These are phyloP conservation scores for Russula vinacea DNA, from an alignment of 768 basidiomycete species.

Conservation along the genomic window DNA sequence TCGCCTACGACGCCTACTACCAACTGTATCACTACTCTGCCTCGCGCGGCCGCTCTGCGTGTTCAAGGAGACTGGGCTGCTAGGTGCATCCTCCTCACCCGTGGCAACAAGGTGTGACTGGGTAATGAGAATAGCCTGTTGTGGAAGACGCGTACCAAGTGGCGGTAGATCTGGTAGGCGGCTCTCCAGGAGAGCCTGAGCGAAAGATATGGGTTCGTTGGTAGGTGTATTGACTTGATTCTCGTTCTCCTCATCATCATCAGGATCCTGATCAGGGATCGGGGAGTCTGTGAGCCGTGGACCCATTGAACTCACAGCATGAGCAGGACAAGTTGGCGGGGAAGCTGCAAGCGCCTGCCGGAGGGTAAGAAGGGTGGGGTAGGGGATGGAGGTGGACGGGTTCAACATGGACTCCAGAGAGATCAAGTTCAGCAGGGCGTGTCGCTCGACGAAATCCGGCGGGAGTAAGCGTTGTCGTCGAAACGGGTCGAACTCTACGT, in stretches of 20 bases:
- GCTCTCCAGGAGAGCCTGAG: constrained; percentile 73
- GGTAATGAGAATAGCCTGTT: constrained; percentile 64
- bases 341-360: constrained; percentile 58
- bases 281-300: constrained; percentile 27
- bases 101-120: constrained; percentile 41
- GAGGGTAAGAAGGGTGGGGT: constrained; percentile 62
- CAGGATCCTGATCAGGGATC: constrained; percentile 38
- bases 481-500: constrained; percentile 19
- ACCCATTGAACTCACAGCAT: constrained; percentile 14
- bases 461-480: constrained; percentile 29
- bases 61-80: constrained; percentile 46
- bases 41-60: constrained; percentile 38
- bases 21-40: constrained; percentile 29
- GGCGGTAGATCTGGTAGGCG: constrained; percentile 74
- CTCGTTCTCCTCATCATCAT: constrained; percentile 32
- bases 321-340: constrained; percentile 35
- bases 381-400: constrained; percentile 48
- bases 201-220: constrained; percentile 65
- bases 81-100: constrained; percentile 44
- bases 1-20: constrained; percentile 48
- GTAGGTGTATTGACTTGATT: constrained; percentile 30
- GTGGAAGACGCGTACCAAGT: constrained; percentile 57
- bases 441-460: constrained; percentile 38
- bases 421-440: constrained; percentile 68
- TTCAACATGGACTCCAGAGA: constrained; percentile 36